These are phyloP conservation scores for Puccinia coronata DNA, from an alignment of 1,284 basidiomycete genomes.

Conservation along the genomic window DNA sequence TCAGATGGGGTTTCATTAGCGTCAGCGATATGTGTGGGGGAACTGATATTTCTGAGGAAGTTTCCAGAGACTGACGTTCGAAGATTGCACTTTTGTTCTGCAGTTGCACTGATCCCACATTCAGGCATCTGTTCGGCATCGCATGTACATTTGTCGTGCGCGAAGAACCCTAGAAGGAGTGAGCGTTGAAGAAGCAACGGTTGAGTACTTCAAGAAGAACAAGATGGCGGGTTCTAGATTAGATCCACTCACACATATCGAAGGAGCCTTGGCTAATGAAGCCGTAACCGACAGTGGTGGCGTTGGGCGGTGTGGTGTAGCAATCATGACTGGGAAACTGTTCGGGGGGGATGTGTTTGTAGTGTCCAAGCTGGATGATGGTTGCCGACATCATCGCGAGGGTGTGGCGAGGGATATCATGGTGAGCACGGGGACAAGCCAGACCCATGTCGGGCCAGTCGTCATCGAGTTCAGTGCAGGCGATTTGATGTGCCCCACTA, in stretches of 20 bases:
- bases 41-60: background rate
- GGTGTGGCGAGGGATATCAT: constrained; percentile 44
- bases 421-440: constrained; percentile 32
- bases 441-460: constrained; percentile 46
- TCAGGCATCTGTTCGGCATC: background rate
- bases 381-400: constrained; percentile 48
- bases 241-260: constrained; percentile 33
- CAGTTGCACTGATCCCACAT: constrained; percentile 28
- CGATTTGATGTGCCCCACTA: background rate
- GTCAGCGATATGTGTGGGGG: background rate
- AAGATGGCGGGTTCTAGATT: background rate
- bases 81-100: constrained; percentile 42
- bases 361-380: constrained; percentile 43
- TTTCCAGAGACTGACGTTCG: constrained; percentile 27
- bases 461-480: constrained; percentile 41
- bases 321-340: constrained; percentile 38
- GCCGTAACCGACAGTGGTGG: constrained; percentile 16
- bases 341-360: constrained; percentile 17
- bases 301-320: constrained; percentile 33
- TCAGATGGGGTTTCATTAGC: background rate
- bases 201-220: background rate
- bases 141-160: constrained; percentile 42
- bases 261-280: constrained; percentile 47
- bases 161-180: constrained; percentile 38
- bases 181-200: background rate